These are phyloP conservation scores for Geranomyces michiganensis DNA, from an alignment of 192 early-diverging fungal species.

Conservation along the genomic window DNA sequence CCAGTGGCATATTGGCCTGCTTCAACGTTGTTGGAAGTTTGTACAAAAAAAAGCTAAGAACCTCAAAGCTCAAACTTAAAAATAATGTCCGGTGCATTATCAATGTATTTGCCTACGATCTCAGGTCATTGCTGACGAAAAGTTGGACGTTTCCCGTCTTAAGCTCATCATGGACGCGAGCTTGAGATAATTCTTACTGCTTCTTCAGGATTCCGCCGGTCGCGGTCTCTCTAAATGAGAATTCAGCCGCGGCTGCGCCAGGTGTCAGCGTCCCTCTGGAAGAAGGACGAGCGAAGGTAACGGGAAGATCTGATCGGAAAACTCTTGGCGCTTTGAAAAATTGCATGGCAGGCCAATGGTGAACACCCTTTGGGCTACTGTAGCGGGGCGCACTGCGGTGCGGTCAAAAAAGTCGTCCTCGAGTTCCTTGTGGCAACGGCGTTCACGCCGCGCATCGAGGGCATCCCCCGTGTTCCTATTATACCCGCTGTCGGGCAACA, in stretches of 20 bases:
- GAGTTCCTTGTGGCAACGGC: background rate
- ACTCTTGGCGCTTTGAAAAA: background rate
- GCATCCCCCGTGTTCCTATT: background rate
- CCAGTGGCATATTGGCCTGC: no score
- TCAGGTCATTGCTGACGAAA: no score
- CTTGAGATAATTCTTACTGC: no score
- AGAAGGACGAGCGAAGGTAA: background rate
- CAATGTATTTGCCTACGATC: no score
- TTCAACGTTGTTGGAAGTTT: no score
- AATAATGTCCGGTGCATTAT: no score
- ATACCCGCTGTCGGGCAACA: background rate
- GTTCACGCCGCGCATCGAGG: background rate
- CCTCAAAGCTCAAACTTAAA: no score
- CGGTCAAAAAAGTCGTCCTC: background rate
- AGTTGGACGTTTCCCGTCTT: no score
- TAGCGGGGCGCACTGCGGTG: background rate
- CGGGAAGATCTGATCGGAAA: slow-evolving; percentile 3
- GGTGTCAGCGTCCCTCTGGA: background rate
- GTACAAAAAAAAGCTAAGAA: no score
- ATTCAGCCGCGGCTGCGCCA: background rate
- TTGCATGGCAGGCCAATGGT: background rate
- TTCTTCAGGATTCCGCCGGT: no score
- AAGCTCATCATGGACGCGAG: no score
- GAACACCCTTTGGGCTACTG: background rate
- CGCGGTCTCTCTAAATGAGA: no score